Evolutionary conservation across 169 alveolate species (phyloP).

Genomic region (Babesia bigemina): DNA sequence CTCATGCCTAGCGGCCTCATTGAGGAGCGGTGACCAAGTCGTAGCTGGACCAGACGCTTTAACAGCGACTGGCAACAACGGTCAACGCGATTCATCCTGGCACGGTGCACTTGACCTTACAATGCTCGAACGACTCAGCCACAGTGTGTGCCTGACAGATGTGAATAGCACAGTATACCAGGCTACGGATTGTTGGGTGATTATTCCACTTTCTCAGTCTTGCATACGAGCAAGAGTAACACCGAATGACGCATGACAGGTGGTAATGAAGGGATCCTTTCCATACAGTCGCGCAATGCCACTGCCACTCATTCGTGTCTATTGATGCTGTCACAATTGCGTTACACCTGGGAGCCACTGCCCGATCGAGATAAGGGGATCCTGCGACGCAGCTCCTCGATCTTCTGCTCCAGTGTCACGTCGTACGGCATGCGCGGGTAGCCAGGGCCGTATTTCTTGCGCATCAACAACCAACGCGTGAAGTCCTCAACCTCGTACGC

Average conservation of each 20-base stretch:
- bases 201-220: no score
- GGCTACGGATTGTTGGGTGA: no score
- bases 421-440: slow-evolving; percentile 83
- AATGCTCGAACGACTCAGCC: no score
- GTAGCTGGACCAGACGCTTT: neutral
- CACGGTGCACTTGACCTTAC: neutral
- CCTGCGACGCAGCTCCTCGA: slow-evolving; percentile 70
- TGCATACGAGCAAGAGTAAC: no score
- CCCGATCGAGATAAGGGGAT: slow-evolving; percentile 47
- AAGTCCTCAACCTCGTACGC: slow-evolving; percentile 79
- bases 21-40: neutral
- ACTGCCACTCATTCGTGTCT: no score
- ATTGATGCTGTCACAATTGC: no score
- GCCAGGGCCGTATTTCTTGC: slow-evolving; percentile 73
- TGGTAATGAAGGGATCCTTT: no score
- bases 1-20: no score
- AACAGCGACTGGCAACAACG: neutral
- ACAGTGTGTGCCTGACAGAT: no score
- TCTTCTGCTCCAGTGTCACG: slow-evolving; percentile 79
- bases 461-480: slow-evolving; percentile 80
- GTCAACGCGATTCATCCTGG: neutral
- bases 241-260: no score
- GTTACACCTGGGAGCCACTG: neutral
- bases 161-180: no score
- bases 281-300: no score